Percentiles rank a stretch among this genome's conserved stretches.
phyloP scores from a whole-genome alignment of 208 protist genomes.

The Angomonas desouzai region DNA sequence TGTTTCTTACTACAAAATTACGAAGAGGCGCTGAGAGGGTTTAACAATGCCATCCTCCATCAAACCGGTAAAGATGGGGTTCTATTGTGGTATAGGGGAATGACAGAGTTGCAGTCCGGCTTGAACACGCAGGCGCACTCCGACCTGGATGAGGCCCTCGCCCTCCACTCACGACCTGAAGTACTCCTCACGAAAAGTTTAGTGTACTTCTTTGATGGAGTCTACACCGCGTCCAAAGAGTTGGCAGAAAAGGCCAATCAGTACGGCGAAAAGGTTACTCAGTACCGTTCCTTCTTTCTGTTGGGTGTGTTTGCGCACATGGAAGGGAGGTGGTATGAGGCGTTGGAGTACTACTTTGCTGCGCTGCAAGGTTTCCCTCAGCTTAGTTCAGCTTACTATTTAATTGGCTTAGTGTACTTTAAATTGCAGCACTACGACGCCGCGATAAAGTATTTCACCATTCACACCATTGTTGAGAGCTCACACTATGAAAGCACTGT shows the following conservation, averaged over 20 bases:
- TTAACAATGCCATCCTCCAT: conserved; percentile 59
- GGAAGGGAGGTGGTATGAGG: background rate
- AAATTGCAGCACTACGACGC: conserved; percentile 69
- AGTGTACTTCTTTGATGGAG: conserved; percentile 10
- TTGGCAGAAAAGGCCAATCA: background rate
- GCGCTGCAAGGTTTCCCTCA: background rate
- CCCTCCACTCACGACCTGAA: conserved; percentile 27
- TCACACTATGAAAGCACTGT: background rate
- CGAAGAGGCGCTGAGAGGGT: conserved; percentile 59
- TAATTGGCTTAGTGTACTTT: conserved; percentile 67
- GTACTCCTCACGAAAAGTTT: conserved; percentile 55
- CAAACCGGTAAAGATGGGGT: conserved; percentile 31
- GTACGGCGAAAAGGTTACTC: background rate
- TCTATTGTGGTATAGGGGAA: conserved; percentile 75
- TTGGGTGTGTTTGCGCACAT: background rate
- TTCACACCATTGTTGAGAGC: background rate
- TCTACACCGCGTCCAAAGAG: background rate
- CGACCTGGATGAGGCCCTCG: conserved; percentile 65
- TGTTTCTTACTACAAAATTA: conserved; percentile 45
- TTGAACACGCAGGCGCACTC: conserved; percentile 43
- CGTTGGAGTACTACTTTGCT: conserved; percentile 5
- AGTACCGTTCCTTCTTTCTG: background rate
- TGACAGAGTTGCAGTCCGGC: conserved; percentile 50
- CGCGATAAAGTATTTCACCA: conserved; percentile 62
- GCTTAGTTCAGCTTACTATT: conserved; percentile 16